Base-by-base conservation (phyloP, 2,329 filamentous ascomycete genomes). In the Clarireedia sp. region DNA sequence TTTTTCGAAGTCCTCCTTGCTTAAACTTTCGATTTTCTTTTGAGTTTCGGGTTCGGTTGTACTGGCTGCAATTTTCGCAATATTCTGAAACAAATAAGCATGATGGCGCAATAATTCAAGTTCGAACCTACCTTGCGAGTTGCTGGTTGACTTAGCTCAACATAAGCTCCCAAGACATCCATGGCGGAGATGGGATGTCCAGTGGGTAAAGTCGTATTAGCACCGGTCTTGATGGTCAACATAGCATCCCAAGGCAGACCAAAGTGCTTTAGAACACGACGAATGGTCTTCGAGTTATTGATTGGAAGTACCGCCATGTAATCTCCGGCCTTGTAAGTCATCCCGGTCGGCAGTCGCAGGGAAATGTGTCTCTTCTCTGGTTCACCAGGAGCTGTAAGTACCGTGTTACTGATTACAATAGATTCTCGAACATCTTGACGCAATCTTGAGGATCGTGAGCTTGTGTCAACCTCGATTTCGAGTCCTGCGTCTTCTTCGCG, bases 361-460 rank as follows among this genome's bases (percentile, higher is more conserved):
- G 82, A 81, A 19, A 89, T 78, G 59, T 85, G 78, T 23, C 80
- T 78, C 73, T 89, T 90, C 12, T 54, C 52, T 5, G 46, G 45
- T n/a, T 50, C 52, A 14, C 46, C 46, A 12, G 52, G 52, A n/a
- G 76, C 67, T 1, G 78, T 82, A 36, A 88, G 71, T 0, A 73
- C 67, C 47, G 71, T 72, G 43, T 78, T 76, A 7, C 76, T 73
- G 0, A 83, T 59, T 1, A 89, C 82, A 1, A 79, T 70, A 0
- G 79, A 83, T 59, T 85, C 79, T 61, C 78, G 74, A 2, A 87
- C 78, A 59, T 87, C 81, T 56, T 85, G 79, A n/a, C 81, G 75
- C 12, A 88, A 73, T 9, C 38, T 60, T 3, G 62, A 65, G 6
- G 56, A 56, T 36, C 63, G 54, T 2, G 62, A 60, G 23, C 55